phyloP scores from a whole-genome alignment of 1,139 yeast genomes.

The Magnusiomyces tetraspermus region DNA sequence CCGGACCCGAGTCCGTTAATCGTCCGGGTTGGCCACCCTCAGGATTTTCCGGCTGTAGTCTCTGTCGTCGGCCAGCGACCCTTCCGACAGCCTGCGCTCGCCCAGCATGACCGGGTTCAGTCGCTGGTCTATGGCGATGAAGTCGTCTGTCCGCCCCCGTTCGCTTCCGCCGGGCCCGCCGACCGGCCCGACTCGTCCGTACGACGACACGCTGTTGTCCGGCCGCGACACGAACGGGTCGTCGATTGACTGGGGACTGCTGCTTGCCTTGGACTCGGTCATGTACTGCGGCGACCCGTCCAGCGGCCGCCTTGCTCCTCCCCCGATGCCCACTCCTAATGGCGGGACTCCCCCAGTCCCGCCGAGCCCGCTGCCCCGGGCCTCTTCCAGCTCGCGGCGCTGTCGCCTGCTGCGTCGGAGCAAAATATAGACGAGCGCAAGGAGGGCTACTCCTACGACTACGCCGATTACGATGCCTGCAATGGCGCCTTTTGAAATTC shows the following conservation, averaged over 20 bases:
- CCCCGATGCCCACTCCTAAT: too few relatives aligned
- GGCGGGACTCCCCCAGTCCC: too few relatives aligned
- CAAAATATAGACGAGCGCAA: constrained; percentile 41
- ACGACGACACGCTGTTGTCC: constrained; percentile 11
- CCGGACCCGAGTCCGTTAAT: not conserved
- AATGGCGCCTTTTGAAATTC: constrained; percentile 27
- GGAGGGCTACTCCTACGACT: constrained; percentile 32
- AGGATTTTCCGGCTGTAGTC: constrained; percentile 66
- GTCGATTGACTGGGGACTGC: constrained; percentile 14
- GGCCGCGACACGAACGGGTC: constrained; percentile 5
- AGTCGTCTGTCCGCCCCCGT: constrained; percentile 36
- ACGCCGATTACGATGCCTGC: constrained; percentile 30
- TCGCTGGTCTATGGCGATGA: constrained; percentile 57
- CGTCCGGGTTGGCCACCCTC: constrained; percentile 58
- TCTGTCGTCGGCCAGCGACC: constrained; percentile 67
- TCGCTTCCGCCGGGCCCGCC: not conserved
- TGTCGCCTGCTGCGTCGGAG: constrained; percentile 35
- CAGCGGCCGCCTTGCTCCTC: not conserved
- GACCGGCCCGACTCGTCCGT: constrained; percentile 9
- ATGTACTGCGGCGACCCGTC: not conserved
- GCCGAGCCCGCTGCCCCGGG: too few relatives aligned
- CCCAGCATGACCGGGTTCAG: constrained; percentile 63
- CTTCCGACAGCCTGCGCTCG: constrained; percentile 63
- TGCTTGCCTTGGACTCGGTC: constrained; percentile 15
- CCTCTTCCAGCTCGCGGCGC: too few relatives aligned